Percentiles rank a stretch among this genome's conserved stretches.
phyloP scores from a whole-genome alignment of 495 filamentous ascomycete genomes.

The Aspergillus indologenus region DNA sequence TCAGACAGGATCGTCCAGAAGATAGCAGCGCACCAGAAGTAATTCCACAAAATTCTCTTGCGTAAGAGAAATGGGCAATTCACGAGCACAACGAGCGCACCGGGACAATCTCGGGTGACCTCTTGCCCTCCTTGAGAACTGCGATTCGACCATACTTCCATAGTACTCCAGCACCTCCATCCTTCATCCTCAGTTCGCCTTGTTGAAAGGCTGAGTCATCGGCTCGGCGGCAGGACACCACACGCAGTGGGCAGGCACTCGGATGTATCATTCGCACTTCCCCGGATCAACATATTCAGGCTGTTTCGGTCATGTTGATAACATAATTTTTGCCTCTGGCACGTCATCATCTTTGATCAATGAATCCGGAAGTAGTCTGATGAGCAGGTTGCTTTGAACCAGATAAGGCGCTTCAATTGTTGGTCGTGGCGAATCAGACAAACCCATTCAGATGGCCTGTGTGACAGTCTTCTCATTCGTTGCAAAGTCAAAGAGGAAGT shows the following conservation, averaged over 20 bases:
- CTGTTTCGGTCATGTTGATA: slow-evolving; percentile 7
- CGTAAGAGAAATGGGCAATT: neutral
- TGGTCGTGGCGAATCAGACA: neutral
- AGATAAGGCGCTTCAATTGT: neutral
- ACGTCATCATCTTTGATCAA: slow-evolving; percentile 10
- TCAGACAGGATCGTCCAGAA: neutral
- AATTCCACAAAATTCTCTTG: neutral
- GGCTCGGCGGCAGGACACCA: neutral
- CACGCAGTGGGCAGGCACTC: neutral
- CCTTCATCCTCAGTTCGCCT: neutral
- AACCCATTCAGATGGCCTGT: neutral
- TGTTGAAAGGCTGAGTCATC: neutral
- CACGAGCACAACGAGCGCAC: neutral
- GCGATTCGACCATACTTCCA: too few relatives aligned
- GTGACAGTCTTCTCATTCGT: neutral
- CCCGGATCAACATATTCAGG: slow-evolving; percentile 1
- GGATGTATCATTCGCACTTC: slow-evolving; percentile 7
- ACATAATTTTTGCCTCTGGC: slow-evolving; percentile 11
- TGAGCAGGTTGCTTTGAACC: too few relatives aligned
- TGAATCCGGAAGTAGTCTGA: neutral
- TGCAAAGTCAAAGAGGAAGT: neutral
- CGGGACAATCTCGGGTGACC: slow-evolving; percentile 8
- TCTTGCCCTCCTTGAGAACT: slow-evolving; percentile 2
- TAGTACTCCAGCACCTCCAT: too few relatives aligned
- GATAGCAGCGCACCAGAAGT: neutral